These are phyloP conservation scores for Penicillium steckii DNA, from an alignment of 495 filamentous ascomycete genomes.

Conservation along the genomic window DNA sequence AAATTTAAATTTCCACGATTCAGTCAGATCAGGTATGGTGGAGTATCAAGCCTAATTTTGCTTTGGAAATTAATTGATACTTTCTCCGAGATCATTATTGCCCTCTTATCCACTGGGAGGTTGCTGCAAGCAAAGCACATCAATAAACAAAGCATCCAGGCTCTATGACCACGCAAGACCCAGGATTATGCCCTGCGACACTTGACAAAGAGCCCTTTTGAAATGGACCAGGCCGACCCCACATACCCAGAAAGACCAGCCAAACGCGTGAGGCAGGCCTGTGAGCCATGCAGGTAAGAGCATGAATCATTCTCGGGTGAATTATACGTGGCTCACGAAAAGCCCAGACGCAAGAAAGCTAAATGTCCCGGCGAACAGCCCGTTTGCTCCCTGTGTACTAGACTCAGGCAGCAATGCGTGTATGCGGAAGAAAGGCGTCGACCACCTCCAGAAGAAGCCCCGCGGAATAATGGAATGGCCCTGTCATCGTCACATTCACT, in stretches of 20 bases:
- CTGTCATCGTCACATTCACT: slow-evolving; percentile 17
- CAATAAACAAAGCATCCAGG: too few species aligned
- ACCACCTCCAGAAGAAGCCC: slow-evolving; percentile 10
- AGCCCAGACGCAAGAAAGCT: slow-evolving; percentile 45
- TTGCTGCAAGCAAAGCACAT: background rate
- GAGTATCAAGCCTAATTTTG: background rate
- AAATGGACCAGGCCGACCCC: slow-evolving; percentile 20
- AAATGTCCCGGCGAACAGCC: slow-evolving; percentile 51
- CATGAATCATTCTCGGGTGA: background rate
- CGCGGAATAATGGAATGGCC: slow-evolving; percentile 8
- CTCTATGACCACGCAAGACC: background rate
- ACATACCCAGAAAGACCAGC: slow-evolving; percentile 29
- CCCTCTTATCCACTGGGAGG: background rate
- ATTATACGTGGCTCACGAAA: slow-evolving; percentile 7
- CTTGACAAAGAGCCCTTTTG: background rate
- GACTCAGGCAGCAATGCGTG: slow-evolving; percentile 40
- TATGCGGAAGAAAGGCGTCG: slow-evolving; percentile 43
- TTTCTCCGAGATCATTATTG: background rate
- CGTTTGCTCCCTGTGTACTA: slow-evolving; percentile 44
- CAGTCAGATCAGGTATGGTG: background rate
- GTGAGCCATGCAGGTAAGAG: slow-evolving; percentile 46
- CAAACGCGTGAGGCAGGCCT: slow-evolving; percentile 47
- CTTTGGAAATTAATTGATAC: background rate
- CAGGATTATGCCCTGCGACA: background rate
- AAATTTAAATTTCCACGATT: background rate